Conservation (phyloP, 139 green algal genomes). For the Micractinium sp. region DNA sequence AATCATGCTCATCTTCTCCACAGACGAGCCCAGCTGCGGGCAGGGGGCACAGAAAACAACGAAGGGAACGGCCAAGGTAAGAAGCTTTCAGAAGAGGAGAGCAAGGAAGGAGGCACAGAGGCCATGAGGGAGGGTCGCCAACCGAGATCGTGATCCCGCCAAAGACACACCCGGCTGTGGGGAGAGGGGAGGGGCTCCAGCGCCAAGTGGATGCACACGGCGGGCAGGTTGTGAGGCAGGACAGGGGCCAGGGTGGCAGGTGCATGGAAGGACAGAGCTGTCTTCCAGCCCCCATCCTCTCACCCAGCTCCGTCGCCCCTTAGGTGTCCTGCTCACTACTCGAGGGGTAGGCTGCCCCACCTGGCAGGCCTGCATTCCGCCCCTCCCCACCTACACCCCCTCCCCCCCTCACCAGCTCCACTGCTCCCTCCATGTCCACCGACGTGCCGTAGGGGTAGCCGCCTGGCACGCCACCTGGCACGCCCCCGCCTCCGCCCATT, state of each 20-base stretch:
- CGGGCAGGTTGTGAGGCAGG: too few relatives aligned
- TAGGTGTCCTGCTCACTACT: too few relatives aligned
- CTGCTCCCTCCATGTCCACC: slow-evolving; percentile 46
- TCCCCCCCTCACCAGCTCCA: slow-evolving; percentile 39
- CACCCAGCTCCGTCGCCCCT: not conserved
- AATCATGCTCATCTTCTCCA: slow-evolving; percentile 58
- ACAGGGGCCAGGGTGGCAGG: not conserved
- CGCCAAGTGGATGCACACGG: too few relatives aligned
- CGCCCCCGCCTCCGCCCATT: not conserved
- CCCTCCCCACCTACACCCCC: not conserved
- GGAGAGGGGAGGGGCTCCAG: too few relatives aligned
- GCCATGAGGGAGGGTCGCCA: too few relatives aligned
- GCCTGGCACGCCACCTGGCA: not conserved
- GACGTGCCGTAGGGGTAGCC: slow-evolving; percentile 24
- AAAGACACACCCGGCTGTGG: not conserved
- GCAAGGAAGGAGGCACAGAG: not conserved
- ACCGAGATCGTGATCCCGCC: too few relatives aligned
- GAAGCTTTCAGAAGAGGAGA: too few relatives aligned
- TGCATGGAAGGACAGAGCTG: too few relatives aligned
- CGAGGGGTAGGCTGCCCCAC: too few relatives aligned
- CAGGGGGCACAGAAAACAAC: not conserved
- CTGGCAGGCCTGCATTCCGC: not conserved
- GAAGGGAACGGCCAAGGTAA: too few relatives aligned
- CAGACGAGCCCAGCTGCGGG: slow-evolving; percentile 40
- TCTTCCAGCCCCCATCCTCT: too few relatives aligned